Evolutionary conservation across 2,329 filamentous ascomycete species (phyloP).

Genomic region (Pleurostoma richardsiae): DNA sequence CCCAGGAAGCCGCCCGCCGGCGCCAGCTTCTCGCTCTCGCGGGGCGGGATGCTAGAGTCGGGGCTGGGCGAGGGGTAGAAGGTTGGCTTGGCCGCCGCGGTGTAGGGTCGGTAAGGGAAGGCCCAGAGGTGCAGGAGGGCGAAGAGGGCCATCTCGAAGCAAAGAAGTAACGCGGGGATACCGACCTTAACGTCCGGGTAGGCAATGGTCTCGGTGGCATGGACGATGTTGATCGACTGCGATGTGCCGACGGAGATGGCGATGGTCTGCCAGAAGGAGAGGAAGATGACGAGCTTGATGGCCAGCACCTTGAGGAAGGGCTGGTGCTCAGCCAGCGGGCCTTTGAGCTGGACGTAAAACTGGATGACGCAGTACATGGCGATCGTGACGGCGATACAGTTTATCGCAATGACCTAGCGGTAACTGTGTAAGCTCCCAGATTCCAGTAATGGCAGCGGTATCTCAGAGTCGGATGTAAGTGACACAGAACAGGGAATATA

Average conservation of each 20-base stretch:
- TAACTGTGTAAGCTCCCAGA: not conserved
- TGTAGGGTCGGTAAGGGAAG: slow-evolving; percentile 73
- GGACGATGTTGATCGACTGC: slow-evolving; percentile 52
- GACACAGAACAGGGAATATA: not conserved
- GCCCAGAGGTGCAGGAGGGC: slow-evolving; percentile 75
- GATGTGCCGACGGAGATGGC: slow-evolving; percentile 48
- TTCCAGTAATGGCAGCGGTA: not conserved
- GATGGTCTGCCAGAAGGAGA: slow-evolving; percentile 78
- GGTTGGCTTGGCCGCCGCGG: slow-evolving; percentile 32
- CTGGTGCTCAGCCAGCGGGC: slow-evolving; percentile 61
- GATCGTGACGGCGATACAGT: slow-evolving; percentile 67
- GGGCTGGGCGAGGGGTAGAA: slow-evolving; percentile 42
- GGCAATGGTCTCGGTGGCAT: slow-evolving; percentile 55
- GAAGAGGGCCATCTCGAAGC: slow-evolving; percentile 82
- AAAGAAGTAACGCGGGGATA: slow-evolving; percentile 72
- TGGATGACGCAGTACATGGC: slow-evolving; percentile 89
- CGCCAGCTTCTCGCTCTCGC: slow-evolving; percentile 35
- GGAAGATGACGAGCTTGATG: slow-evolving; percentile 88
- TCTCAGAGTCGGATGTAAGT: not conserved
- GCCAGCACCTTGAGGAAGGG: slow-evolving; percentile 78
- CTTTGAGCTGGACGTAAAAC: slow-evolving; percentile 74
- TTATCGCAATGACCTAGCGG: slow-evolving; percentile 57
- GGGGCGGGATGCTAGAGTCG: slow-evolving; percentile 30
- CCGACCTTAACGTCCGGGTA: slow-evolving; percentile 77
- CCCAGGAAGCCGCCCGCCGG: slow-evolving; percentile 64